Base-by-base conservation (phyloP, 2,329 filamentous ascomycete species). In the Xylaria sp. region DNA sequence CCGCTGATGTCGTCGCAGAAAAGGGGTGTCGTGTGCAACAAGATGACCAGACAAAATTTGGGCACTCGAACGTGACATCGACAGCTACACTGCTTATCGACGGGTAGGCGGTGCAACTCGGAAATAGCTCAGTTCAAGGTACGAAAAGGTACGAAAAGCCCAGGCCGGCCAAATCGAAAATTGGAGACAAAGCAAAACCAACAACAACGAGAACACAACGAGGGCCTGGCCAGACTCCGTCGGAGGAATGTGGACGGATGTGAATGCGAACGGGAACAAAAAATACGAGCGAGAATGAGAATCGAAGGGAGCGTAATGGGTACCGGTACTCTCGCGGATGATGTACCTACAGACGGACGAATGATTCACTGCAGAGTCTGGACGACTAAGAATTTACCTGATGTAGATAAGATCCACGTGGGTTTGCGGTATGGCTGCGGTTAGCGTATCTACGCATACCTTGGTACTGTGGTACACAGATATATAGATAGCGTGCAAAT, bases 11-110 rank as follows among this genome's bases (percentile, higher is more conserved):
- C 31, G 56, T 59, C 40, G 56, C 29, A 19, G 23, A 27, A 57
- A 56, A 40, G 59, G 59, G 59, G 62, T 33, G 54, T 54, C 41
- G 27, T n/a, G 58, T 48, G 33, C 38, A 41, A 56, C 62, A 13
- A 43, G 29, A 29, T 15, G 41, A 54, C 19, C 56, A 52, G 41
- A 54, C 19, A 59, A 52, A 55, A 55, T 60, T 46, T 55, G 53
- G 55, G 52, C 37, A 49, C 49, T 53, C 54, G 52, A 52, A 58
- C 52, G 62, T 62, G 60, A 54, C 62, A 59, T 60, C 47, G 47
- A 49, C 44, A 59, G 49, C 44, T 55, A 47, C 47, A 43, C 33
- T 54, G 52, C 53, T 54, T 57, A 19, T 43, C 60, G 62, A 51
- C 43, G 55, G 35, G 40, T 33, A 48, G 37, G 58, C 47, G 49